These are phyloP conservation scores for Calocybe indica DNA, from an alignment of 768 basidiomycete genomes.

Conservation along the genomic window DNA sequence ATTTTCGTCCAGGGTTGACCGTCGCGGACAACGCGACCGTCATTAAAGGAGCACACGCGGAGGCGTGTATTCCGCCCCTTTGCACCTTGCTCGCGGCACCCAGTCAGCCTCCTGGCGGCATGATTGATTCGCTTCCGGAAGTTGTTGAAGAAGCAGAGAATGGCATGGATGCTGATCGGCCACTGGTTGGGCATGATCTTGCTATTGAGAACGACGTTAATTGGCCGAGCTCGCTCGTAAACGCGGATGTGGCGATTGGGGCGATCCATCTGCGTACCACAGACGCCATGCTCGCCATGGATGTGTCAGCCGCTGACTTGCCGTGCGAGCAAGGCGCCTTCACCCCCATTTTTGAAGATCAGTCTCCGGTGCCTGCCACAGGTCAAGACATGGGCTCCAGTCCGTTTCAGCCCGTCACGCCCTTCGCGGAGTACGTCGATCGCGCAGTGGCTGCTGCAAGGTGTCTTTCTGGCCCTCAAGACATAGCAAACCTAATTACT, in stretches of 20 bases:
- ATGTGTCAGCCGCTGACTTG: constrained; percentile 22
- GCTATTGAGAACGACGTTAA: too few species aligned
- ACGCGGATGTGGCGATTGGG: too few species aligned
- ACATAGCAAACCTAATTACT: not conserved
- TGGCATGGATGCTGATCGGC: constrained; percentile 5
- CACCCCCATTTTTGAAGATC: constrained; percentile 60
- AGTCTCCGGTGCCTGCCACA: constrained; percentile 48
- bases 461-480: constrained; percentile 4
- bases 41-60: constrained; percentile 82
- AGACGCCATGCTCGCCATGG: constrained; percentile 13
- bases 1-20: constrained; percentile 72
- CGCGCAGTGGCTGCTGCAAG: constrained; percentile 50
- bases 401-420: constrained; percentile 69
- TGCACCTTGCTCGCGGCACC: constrained; percentile 20
- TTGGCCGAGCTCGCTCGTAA: too few species aligned
- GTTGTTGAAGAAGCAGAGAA: not conserved
- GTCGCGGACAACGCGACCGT: constrained; percentile 70
- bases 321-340: constrained; percentile 41
- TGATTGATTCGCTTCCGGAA: not conserved
- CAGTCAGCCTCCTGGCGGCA: constrained; percentile 12
- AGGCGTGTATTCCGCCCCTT: constrained; percentile 82
- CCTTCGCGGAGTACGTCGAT: constrained; percentile 73
- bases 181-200: not conserved
- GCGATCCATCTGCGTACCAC: not conserved
- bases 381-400: constrained; percentile 56